phyloP scores from a whole-genome alignment of 306 rosid species.

The Cucumis cinereus region DNA sequence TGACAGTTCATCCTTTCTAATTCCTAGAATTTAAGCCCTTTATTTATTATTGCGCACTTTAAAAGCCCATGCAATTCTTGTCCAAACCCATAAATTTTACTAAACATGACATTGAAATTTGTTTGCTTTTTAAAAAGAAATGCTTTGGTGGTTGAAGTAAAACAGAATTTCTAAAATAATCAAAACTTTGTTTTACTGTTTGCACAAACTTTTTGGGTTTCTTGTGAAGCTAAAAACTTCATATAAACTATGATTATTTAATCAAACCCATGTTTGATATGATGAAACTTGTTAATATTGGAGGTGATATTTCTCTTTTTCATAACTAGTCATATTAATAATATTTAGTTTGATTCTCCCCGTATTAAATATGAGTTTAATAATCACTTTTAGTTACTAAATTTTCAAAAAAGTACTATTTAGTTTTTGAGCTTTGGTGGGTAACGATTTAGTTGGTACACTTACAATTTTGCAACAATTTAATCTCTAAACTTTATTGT shows the following conservation, averaged over 20 bases:
- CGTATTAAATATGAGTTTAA: no score
- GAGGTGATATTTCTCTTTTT: not conserved
- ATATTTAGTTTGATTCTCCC: no score
- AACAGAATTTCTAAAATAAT: not conserved
- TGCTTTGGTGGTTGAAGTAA: not conserved
- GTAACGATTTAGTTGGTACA: no score
- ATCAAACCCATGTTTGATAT: not conserved
- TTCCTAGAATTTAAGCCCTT: not conserved
- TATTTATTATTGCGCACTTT: not conserved
- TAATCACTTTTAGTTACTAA: no score
- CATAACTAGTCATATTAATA: not conserved
- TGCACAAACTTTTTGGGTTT: not conserved
- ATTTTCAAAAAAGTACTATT: no score
- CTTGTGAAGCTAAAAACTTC: constrained; percentile 1
- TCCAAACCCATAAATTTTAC: not conserved
- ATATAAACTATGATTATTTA: not conserved
- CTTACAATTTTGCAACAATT: no score
- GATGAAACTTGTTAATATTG: not conserved
- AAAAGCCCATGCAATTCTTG: constrained; percentile 8
- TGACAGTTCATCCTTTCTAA: constrained; percentile 7
- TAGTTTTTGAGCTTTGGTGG: no score
- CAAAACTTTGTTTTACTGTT: not conserved
- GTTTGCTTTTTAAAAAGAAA: not conserved
- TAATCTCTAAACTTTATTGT: no score
- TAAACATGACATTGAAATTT: not conserved